A percentile compares a stretch with the other conserved stretches of the same genome.
phyloP scores from a whole-genome alignment of 2,329 filamentous ascomycete species.

The Trichocomaceae sp. region DNA sequence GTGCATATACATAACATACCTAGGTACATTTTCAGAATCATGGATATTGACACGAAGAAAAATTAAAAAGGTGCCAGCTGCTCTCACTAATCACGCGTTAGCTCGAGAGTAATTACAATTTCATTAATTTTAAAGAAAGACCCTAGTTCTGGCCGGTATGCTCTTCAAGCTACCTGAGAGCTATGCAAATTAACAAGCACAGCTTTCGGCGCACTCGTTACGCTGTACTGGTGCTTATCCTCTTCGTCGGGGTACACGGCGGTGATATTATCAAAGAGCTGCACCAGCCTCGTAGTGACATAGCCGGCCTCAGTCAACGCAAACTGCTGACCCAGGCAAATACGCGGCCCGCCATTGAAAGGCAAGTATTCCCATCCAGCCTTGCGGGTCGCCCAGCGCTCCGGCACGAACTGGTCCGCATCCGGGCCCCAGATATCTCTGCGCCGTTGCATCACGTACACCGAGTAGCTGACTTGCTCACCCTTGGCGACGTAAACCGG shows the following conservation, averaged over 20 bases:
- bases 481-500: conserved; percentile 63
- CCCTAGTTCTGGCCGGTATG: no score
- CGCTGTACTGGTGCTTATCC: conserved; percentile 1
- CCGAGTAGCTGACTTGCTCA: conserved; percentile 56
- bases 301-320: conserved; percentile 9
- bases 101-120: not conserved
- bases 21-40: no score
- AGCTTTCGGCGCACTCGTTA: conserved; percentile 3
- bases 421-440: conserved; percentile 44
- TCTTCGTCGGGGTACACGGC: not conserved
- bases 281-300: conserved; percentile 5
- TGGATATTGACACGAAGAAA: not conserved
- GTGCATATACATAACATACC: not conserved
- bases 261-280: conserved; percentile 5
- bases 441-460: conserved; percentile 65
- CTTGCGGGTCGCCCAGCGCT: conserved; percentile 44
- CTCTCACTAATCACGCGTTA: not conserved
- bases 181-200: conserved; percentile 3
- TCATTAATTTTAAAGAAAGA: not conserved
- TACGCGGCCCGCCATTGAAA: conserved; percentile 23
- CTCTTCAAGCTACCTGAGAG: not conserved
- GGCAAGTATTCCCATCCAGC: conserved; percentile 39
- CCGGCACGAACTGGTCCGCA: conserved; percentile 42
- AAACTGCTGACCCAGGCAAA: conserved; percentile 21
- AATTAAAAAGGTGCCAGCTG: not conserved